Conservation (phyloP, 2,329 filamentous ascomycete genomes). For the Ceratocystiopsis sp. region DNA sequence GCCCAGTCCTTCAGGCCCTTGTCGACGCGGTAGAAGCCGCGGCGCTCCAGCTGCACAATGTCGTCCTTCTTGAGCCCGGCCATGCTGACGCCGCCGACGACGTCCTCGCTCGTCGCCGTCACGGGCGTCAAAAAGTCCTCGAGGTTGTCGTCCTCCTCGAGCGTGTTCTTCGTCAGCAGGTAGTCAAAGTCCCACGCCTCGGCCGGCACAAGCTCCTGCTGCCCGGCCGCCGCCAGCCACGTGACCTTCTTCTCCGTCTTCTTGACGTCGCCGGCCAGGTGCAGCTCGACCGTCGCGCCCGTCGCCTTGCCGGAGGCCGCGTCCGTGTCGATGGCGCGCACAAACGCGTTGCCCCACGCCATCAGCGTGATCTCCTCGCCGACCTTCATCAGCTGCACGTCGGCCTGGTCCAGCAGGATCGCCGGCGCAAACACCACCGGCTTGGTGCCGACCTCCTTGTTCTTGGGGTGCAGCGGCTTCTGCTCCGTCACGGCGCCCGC, state of each 20-base stretch:
- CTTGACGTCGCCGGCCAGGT: slow-evolving; percentile 86
- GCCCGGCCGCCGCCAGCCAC: slow-evolving; percentile 64
- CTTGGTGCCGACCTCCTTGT: slow-evolving; percentile 68
- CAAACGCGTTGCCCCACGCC: slow-evolving; percentile 87
- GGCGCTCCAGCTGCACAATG: slow-evolving; percentile 88
- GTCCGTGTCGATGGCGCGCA: slow-evolving; percentile 44
- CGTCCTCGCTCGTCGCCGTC: slow-evolving; percentile 59
- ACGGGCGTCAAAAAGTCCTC: slow-evolving; percentile 67
- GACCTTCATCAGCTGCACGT: slow-evolving; percentile 63
- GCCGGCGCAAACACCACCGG: slow-evolving; percentile 63
- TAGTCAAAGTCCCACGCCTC: slow-evolving; percentile 93
- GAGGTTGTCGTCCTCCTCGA: slow-evolving; percentile 72
- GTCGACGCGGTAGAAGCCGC: slow-evolving; percentile 84
- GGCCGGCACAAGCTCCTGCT: slow-evolving; percentile 54
- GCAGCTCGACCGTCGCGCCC: slow-evolving; percentile 63
- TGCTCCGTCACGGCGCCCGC: slow-evolving; percentile 48
- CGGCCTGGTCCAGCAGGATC: slow-evolving; percentile 71
- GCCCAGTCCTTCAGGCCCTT: slow-evolving; percentile 34
- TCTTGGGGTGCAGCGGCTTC: slow-evolving; percentile 80
- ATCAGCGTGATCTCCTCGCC: slow-evolving; percentile 91
- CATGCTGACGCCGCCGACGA: slow-evolving; percentile 68
- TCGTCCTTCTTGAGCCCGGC: slow-evolving; percentile 65
- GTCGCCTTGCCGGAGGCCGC: slow-evolving; percentile 40
- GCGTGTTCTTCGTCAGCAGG: slow-evolving; percentile 85
- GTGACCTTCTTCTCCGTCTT: slow-evolving; percentile 93